Base-by-base conservation (phyloP, 2,329 filamentous ascomycete species). In the Fusarium tjaetaba region DNA sequence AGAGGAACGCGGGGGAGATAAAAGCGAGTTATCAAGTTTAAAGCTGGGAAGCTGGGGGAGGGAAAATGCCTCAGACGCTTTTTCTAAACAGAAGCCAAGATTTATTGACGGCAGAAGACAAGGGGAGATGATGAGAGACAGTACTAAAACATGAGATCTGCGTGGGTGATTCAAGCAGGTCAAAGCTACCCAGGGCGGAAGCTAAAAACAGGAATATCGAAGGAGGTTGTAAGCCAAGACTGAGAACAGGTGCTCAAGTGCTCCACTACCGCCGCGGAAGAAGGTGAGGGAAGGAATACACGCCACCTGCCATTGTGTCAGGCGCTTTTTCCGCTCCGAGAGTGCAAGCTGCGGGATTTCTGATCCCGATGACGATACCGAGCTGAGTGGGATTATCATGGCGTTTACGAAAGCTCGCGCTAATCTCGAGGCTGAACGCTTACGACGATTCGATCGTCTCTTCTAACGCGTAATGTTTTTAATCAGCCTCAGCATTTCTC, bases 121-220 rank as follows among this genome's bases (percentile, higher is more conserved):
- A 70, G 67, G 59, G 56, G 59, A 65, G 48, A 68, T 70, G 69
- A 73, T 26, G 72, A 74, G 72, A 75, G 69, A 70, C 72, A 70
- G 39, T 73, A 30, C 72, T 59, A 65, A 55, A 70, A 66, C 57
- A 64, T 28, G 59, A 60, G 69, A 73, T 73, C 71, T 51, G n/a
- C 68, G 58, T 46, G 65, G 58, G 57, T 64, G 63, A 74, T 74
- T 69, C 64, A 70, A 59, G 45, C 7, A 30, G 55, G 57, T 65
- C 68, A 60, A 55, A 62, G 43, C 53, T 46, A 43, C 30, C 39
- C 30, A 45, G 43, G 59, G 38, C 52, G 61, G 56, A 28, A 48
- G 28, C 65, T 41, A 43, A 59, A 65, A 73, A 45, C 68, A 74
- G 67, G 60, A 57, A 57, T 56, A 61, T 55, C 51, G 34, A 30